A percentile compares a stretch with the other conserved stretches of the same genome.
Conservation (phyloP, 2,329 filamentous ascomycete species). For the Capronia coronata region DNA sequence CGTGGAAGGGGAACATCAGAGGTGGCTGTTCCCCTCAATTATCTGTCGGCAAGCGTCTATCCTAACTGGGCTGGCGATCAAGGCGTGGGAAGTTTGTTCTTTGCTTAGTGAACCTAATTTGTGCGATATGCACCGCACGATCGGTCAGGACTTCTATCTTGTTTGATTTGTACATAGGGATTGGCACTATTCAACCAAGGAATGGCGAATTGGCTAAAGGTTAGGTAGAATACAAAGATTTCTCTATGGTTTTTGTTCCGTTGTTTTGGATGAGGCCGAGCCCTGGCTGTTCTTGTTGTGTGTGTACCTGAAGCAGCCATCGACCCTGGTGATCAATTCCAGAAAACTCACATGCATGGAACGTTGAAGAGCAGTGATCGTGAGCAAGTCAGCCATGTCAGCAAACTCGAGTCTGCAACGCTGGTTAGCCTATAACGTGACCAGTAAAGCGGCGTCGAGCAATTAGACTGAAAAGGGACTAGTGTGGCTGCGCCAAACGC, state of each 20-base stretch:
- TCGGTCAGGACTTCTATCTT: conserved; percentile 10
- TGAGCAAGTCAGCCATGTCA: too few species aligned
- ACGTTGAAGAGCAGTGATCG: too few species aligned
- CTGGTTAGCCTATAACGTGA: too few species aligned
- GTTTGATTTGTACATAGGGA: conserved; percentile 19
- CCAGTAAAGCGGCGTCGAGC: too few species aligned
- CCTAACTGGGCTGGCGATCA: conserved; percentile 1
- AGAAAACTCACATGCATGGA: too few species aligned
- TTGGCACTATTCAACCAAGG: not conserved
- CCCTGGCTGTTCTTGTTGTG: too few species aligned
- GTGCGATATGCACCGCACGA: conserved; percentile 13
- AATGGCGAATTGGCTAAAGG: conserved; percentile 19
- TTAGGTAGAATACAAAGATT: conserved; percentile 14
- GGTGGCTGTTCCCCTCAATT: not conserved
- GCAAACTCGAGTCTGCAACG: too few species aligned
- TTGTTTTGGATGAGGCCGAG: too few species aligned
- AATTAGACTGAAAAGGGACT: not conserved
- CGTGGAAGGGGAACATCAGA: conserved; percentile 9
- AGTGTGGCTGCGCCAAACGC: not conserved
- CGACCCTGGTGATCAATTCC: too few species aligned
- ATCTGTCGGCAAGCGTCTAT: conserved; percentile 3
- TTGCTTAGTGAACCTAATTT: conserved; percentile 11
- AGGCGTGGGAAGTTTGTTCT: not conserved
- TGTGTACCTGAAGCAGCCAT: too few species aligned
- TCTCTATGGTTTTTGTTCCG: not conserved